Conservation (phyloP, 495 filamentous ascomycete genomes). For the Hypomontagnella submonticulosa region DNA sequence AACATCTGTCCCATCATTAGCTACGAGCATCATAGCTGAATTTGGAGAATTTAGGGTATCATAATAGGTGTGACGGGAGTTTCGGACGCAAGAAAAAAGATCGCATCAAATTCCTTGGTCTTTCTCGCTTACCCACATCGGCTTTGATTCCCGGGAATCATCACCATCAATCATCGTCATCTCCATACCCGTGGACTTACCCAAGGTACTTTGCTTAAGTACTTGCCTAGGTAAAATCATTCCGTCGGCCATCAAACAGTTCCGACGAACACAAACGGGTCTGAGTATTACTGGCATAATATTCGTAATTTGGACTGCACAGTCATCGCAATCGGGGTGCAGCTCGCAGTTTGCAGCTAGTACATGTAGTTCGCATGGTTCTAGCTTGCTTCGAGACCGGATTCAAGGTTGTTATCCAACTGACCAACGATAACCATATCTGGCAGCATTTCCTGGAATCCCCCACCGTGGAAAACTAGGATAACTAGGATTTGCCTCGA, state of each 20-base stretch:
- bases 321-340: slow-evolving; percentile 29
- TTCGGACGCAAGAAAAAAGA: slow-evolving; percentile 4
- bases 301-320: slow-evolving; percentile 25
- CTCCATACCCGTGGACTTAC: too few species aligned
- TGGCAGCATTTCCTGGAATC: slow-evolving; percentile 26
- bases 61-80: slow-evolving; percentile 19
- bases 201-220: background rate
- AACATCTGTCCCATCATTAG: slow-evolving; percentile 40
- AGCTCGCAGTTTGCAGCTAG: slow-evolving; percentile 21
- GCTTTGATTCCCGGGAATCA: background rate
- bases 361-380: slow-evolving; percentile 22
- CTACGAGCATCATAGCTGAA: slow-evolving; percentile 21
- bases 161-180: slow-evolving; percentile 2
- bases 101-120: slow-evolving; percentile 5
- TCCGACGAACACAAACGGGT: slow-evolving; percentile 14
- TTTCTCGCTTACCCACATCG: background rate
- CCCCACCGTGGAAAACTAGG: slow-evolving; percentile 36
- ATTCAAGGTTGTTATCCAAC: slow-evolving; percentile 12
- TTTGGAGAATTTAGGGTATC: slow-evolving; percentile 19
- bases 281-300: slow-evolving; percentile 19
- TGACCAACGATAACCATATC: slow-evolving; percentile 38
- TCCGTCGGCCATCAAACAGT: slow-evolving; percentile 10
- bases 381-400: slow-evolving; percentile 20
- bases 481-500: slow-evolving; percentile 24
- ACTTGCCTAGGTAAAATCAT: background rate